phyloP scores from a whole-genome alignment of 345 rosid species.

The Citrus sp. region DNA sequence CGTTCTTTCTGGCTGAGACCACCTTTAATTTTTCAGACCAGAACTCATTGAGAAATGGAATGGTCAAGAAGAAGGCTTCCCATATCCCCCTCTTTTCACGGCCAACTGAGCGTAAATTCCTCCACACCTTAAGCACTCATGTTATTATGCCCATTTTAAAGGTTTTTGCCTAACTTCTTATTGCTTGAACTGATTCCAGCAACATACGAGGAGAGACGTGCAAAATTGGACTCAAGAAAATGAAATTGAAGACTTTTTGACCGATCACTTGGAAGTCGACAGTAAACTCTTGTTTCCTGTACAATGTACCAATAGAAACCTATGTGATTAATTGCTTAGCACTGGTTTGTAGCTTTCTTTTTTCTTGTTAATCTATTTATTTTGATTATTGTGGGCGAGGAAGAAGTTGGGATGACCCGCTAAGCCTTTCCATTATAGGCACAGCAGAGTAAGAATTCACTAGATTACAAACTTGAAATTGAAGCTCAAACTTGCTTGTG shows the following conservation, averaged over 20 bases:
- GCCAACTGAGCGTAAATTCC: constrained; percentile 83
- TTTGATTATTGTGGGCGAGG: too few relatives aligned
- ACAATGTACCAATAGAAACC: background rate
- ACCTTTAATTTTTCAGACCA: constrained; percentile 34
- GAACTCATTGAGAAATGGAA: constrained; percentile 23
- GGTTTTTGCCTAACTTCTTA: too few relatives aligned
- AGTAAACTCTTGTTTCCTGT: background rate
- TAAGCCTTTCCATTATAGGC: background rate
- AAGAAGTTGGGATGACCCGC: background rate
- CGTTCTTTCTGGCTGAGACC: constrained; percentile 11
- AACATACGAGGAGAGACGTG: too few relatives aligned
- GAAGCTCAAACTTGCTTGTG: background rate
- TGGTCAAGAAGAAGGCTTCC: constrained; percentile 41
- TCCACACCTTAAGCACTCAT: background rate
- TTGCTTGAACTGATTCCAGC: too few relatives aligned
- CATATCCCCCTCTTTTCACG: constrained; percentile 69
- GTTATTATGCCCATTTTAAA: too few relatives aligned
- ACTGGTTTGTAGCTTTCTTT: background rate
- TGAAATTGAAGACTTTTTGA: constrained; percentile 13
- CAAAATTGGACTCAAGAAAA: constrained; percentile 24
- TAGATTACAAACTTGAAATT: background rate
- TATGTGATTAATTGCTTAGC: background rate
- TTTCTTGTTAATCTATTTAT: background rate
- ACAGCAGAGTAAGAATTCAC: background rate
- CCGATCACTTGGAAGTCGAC: background rate